Evolutionary conservation across 176 grass and related monocot genomes (phyloP).

Genomic region (Tillandsia fasciculata): DNA sequence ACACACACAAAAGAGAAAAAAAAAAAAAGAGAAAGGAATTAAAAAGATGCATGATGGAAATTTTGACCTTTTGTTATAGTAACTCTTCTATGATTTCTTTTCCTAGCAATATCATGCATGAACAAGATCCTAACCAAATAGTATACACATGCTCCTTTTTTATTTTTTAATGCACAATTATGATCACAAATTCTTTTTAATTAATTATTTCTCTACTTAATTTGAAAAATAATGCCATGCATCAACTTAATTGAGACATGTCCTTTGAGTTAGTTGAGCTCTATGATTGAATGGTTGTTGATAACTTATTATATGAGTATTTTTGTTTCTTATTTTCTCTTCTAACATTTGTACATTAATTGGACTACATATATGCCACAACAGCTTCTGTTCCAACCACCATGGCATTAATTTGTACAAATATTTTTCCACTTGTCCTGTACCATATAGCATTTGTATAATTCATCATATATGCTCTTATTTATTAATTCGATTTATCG

Average conservation of each 20-base stretch:
- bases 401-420: background rate
- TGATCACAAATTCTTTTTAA: background rate
- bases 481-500: too few relatives aligned
- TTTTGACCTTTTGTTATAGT: too few relatives aligned
- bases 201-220: background rate
- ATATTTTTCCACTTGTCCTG: background rate
- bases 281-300: conserved; percentile 13
- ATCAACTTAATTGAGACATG: background rate
- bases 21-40: too few relatives aligned
- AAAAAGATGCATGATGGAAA: too few relatives aligned
- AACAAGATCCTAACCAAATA: too few relatives aligned
- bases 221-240: background rate
- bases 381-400: conserved; percentile 10
- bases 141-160: too few relatives aligned
- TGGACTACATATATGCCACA: background rate
- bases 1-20: too few relatives aligned
- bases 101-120: too few relatives aligned
- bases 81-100: too few relatives aligned
- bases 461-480: too few relatives aligned
- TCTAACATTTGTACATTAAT: background rate
- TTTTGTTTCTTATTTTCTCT: background rate
- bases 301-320: background rate
- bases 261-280: conserved; percentile 6
- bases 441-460: too few relatives aligned
- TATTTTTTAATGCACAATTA: too few relatives aligned